These are phyloP conservation scores for Tetrapisispora nanseiensis DNA, from an alignment of 805 yeast species.

Conservation along the genomic window DNA sequence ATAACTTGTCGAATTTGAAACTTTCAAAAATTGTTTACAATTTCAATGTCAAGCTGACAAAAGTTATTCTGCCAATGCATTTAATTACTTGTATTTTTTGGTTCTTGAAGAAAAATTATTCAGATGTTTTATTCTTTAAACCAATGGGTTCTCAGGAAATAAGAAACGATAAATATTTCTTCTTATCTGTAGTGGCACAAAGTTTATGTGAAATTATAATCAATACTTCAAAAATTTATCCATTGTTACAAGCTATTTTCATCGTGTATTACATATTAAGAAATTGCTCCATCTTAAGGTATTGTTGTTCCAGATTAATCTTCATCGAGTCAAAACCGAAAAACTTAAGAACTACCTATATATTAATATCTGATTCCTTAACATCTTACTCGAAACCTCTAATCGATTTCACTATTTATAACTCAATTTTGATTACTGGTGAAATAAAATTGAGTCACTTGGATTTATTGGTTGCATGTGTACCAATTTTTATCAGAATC, in stretches of 20 bases:
- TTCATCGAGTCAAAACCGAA: conserved; percentile 30
- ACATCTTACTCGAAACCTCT: conserved; percentile 72
- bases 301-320: conserved; percentile 29
- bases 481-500: conserved; percentile 70
- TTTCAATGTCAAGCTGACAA: not conserved
- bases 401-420: conserved; percentile 56
- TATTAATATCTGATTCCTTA: conserved; percentile 72
- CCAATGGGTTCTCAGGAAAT: not conserved
- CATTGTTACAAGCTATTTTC: conserved; percentile 17
- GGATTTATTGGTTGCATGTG: conserved; percentile 26
- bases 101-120: conserved; percentile 6
- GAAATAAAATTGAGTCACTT: conserved; percentile 12
- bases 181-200: not conserved
- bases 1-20: not conserved
- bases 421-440: conserved; percentile 34
- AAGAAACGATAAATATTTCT: not conserved
- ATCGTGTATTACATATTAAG: conserved; percentile 13
- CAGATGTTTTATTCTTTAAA: not conserved
- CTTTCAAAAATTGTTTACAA: not conserved
- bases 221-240: conserved; percentile 9
- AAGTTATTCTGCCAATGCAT: conserved; percentile 16
- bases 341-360: conserved; percentile 44
- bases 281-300: conserved; percentile 34
- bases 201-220: not conserved
- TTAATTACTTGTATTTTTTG: conserved; percentile 6